Base-by-base conservation (phyloP, 345 rosid genomes). In the Moringa oleifera region DNA sequence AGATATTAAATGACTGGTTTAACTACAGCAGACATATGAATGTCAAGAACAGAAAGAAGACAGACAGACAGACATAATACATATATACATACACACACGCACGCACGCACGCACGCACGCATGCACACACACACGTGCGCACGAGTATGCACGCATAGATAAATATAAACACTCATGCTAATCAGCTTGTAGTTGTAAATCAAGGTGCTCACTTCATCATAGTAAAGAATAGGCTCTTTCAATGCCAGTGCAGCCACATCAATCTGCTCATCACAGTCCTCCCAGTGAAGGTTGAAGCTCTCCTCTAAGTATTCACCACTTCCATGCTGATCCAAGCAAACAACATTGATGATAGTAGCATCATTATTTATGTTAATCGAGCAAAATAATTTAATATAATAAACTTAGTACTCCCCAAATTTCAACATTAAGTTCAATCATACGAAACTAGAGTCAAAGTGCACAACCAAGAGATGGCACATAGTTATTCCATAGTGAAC, bases 221-320 rank as follows among this genome's bases (percentile, higher is more conserved):
- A 94, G 78, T 91, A 94, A 64, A 94, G 97, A 85, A 94, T 94
- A 69, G 97, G 93, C 75, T 94, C 99, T 77, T 83, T 94, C 23
- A 80, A 72, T 16, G 96, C 78, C 53, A 94, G 79, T 37, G 95
- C 78, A 70, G 62, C 93, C 71, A 84, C 55, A 76, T 91, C 93
- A 77, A 94, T 81, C 68, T 79, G 68, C 68, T 91, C 95, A 62
- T 84, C 53, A 45, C 89, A 81, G 65, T 91, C 95, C 80, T 87
- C 89, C 99, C 97, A 94, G n/a, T 56, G 69, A 47, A 83, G 77
- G 68, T 51, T 65, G 56, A 70, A 64, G 57, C 61, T 67, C 55
- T 62, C 63, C 61, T 70, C 72, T 57, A 66, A 17, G 25, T 46
- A 17, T 59, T 60, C 66, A 28, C 65, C 73, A 41, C 51, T 71